Evolutionary conservation across 2,329 filamentous ascomycete species (phyloP).

Genomic region (Ophiocordyceps sinensis): DNA sequence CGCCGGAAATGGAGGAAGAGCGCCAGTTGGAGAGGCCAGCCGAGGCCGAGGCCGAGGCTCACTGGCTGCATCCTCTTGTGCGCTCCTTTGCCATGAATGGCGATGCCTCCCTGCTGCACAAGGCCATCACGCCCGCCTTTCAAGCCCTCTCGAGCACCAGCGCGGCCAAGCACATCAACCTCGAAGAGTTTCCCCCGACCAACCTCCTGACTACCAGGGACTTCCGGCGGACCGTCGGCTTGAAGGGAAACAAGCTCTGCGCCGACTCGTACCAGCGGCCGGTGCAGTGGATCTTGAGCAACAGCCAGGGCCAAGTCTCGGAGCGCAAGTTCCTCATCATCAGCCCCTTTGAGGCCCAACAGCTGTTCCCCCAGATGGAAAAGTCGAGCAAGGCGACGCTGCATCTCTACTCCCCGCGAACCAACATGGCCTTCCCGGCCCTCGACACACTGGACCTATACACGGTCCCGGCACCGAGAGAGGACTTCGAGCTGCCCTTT

Average conservation of each 20-base stretch:
- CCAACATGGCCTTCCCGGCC: conserved; percentile 13
- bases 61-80: not conserved
- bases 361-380: conserved; percentile 26
- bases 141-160: too few relatives aligned
- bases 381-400: conserved; percentile 21
- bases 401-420: conserved; percentile 36
- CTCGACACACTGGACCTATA: conserved; percentile 9
- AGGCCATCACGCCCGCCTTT: too few relatives aligned
- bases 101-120: not conserved
- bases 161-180: too few relatives aligned
- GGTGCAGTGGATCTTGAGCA: conserved; percentile 11
- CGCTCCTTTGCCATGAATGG: not conserved
- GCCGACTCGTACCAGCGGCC: conserved; percentile 10
- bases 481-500: not conserved
- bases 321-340: conserved; percentile 32
- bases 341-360: conserved; percentile 45
- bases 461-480: conserved; percentile 2
- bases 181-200: not conserved
- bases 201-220: not conserved
- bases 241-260: conserved; percentile 3
- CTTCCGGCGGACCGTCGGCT: not conserved
- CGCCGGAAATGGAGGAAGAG: conserved; percentile 49
- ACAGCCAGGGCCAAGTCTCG: not conserved
- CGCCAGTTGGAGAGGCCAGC: conserved; percentile 34
- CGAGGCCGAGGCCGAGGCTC: conserved; percentile 1